phyloP scores from a whole-genome alignment of 345 rosid species.

The Hypericum perforatum region DNA sequence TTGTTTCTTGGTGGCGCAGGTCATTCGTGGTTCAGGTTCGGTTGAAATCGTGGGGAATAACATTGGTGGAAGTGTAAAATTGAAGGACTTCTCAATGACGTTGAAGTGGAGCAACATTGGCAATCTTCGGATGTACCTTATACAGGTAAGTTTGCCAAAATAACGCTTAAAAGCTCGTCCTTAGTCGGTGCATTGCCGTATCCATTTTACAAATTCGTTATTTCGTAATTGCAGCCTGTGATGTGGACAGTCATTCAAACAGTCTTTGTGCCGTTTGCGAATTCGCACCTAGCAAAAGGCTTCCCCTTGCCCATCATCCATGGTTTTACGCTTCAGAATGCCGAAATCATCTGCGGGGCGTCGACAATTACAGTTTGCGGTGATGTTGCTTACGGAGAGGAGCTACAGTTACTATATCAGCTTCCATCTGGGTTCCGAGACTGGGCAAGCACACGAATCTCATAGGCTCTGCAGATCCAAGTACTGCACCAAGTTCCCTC shows the following conservation, averaged over 20 bases:
- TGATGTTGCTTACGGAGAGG: conserved; percentile 43
- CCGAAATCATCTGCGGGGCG: conserved; percentile 43
- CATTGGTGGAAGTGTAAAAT: conserved; percentile 67
- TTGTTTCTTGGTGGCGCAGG: conserved; percentile 30
- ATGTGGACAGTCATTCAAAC: conserved; percentile 85
- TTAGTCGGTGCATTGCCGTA: too few species aligned
- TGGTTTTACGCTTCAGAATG: conserved; percentile 65
- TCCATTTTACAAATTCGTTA: not conserved
- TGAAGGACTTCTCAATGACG: conserved; percentile 67
- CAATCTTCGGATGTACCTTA: conserved; percentile 57
- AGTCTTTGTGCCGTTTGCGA: conserved; percentile 66
- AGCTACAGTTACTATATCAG: conserved; percentile 11
- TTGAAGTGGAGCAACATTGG: conserved; percentile 88
- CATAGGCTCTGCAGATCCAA: too few species aligned
- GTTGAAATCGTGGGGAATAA: conserved; percentile 63
- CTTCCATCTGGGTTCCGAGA: not conserved
- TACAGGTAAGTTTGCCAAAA: conserved; percentile 45
- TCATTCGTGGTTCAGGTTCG: conserved; percentile 54
- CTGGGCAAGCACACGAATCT: too few species aligned
- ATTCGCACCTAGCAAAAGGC: conserved; percentile 61
- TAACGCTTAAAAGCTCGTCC: too few species aligned
- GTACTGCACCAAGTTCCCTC: too few species aligned
- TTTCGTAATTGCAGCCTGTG: conserved; percentile 55
- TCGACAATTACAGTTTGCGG: conserved; percentile 61
- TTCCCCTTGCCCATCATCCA: conserved; percentile 83